Percentiles rank a stretch among this genome's conserved stretches.
Conservation (phyloP, 441 rosid genomes). For the Metrosideros polymorpha region DNA sequence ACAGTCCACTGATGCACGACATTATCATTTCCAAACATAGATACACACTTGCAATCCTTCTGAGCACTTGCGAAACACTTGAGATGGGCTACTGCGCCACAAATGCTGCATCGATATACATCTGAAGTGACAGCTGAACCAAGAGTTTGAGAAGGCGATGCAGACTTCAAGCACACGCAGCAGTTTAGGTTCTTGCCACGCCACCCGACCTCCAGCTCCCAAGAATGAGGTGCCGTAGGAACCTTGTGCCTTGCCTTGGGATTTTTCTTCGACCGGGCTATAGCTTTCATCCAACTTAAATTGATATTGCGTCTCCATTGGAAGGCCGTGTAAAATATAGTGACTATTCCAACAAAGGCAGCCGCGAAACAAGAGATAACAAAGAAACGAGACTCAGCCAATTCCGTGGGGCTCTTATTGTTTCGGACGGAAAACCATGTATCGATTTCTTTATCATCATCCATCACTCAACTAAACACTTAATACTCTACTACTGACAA, state of each 20-base stretch:
- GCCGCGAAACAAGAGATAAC: constrained; percentile 60
- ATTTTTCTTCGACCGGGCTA: constrained; percentile 83
- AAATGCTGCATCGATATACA: constrained; percentile 53
- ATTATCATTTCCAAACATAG: constrained; percentile 72
- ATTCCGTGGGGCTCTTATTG: constrained; percentile 32
- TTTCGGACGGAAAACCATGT: constrained; percentile 43
- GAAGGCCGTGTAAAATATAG: constrained; percentile 83
- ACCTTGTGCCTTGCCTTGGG: constrained; percentile 70
- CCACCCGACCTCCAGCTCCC: constrained; percentile 53
- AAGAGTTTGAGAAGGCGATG: constrained; percentile 67
- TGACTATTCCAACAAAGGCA: constrained; percentile 70
- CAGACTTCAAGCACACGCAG: constrained; percentile 74
- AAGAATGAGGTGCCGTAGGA: constrained; percentile 64
- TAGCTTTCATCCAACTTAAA: constrained; percentile 89
- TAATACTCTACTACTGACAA: not conserved
- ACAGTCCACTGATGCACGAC: constrained; percentile 92
- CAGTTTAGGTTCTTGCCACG: constrained; percentile 82
- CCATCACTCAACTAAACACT: constrained; percentile 33
- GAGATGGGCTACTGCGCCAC: constrained; percentile 78
- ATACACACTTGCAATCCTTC: constrained; percentile 82
- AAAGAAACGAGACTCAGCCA: constrained; percentile 43
- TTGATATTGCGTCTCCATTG: constrained; percentile 95
- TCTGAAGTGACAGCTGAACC: constrained; percentile 49
- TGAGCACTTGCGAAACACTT: constrained; percentile 65
- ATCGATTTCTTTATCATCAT: constrained; percentile 43